These are phyloP conservation scores for Colletotrichum shisoi DNA, from an alignment of 2,329 filamentous ascomycete species.

Conservation along the genomic window DNA sequence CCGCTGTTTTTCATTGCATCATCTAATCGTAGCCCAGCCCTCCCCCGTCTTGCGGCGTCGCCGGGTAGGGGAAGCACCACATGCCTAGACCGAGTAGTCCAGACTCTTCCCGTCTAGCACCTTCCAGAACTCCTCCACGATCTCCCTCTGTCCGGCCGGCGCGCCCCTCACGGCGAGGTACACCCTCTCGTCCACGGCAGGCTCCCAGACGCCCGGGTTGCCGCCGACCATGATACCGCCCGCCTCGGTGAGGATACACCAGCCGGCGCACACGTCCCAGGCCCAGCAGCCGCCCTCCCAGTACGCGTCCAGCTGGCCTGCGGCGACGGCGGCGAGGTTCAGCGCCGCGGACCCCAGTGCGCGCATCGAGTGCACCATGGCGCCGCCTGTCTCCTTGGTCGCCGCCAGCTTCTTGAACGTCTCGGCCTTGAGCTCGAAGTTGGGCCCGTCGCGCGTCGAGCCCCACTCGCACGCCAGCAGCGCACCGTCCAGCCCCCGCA, in stretches of 20 bases:
- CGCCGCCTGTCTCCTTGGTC: conserved; percentile 68
- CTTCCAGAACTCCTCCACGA: conserved; percentile 71
- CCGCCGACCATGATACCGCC: conserved; percentile 76
- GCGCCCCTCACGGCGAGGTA: conserved; percentile 71
- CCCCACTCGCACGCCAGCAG: conserved; percentile 80
- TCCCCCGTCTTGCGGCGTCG: neutral
- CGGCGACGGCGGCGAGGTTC: conserved; percentile 76
- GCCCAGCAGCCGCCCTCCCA: conserved; percentile 88
- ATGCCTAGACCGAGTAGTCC: conserved; percentile 51
- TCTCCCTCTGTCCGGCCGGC: conserved; percentile 65
- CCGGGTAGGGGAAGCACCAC: neutral
- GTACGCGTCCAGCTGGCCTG: conserved; percentile 75
- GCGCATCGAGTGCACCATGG: conserved; percentile 80
- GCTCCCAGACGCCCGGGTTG: conserved; percentile 77
- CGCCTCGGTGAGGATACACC: conserved; percentile 77
- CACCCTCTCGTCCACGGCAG: conserved; percentile 64
- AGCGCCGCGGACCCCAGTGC: conserved; percentile 76
- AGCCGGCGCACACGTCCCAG: conserved; percentile 85
- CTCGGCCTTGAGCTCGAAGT: conserved; percentile 73
- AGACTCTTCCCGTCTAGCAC: conserved; percentile 64
- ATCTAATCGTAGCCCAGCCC: neutral
- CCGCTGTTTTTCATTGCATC: neutral
- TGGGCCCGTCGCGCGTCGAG: conserved; percentile 69
- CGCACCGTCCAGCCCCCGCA: conserved; percentile 67
- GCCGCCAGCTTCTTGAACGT: conserved; percentile 70